Conservation (phyloP, 2,329 filamentous ascomycete species). For the Epicoccum nigrum region DNA sequence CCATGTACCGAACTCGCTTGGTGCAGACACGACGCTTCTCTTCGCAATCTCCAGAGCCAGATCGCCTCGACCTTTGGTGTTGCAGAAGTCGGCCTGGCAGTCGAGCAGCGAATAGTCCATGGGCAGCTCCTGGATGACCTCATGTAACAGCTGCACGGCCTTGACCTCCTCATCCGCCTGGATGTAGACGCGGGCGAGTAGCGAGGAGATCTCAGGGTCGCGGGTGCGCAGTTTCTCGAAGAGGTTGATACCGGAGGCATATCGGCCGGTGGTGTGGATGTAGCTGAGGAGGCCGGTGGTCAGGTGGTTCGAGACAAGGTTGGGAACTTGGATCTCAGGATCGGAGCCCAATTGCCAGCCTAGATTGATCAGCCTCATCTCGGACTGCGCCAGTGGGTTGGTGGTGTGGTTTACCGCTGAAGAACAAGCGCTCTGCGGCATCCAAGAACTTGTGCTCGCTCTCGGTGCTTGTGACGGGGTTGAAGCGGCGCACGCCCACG, state of each 20-base stretch:
- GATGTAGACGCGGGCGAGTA: constrained; percentile 88
- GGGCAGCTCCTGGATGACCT: constrained; percentile 85
- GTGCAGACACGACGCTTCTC: constrained; percentile 90
- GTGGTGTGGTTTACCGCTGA: constrained; percentile 67
- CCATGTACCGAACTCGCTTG: constrained; percentile 97
- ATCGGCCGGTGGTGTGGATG: constrained; percentile 92
- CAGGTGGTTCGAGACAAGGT: constrained; percentile 93
- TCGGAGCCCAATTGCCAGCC: constrained; percentile 96
- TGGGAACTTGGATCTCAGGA: constrained; percentile 95
- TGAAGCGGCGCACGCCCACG: constrained; percentile 95
- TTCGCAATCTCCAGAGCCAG: constrained; percentile 94
- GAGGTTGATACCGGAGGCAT: constrained; percentile 92
- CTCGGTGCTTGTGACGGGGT: constrained; percentile 97
- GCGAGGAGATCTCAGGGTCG: constrained; percentile 91
- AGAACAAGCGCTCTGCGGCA: constrained; percentile 93
- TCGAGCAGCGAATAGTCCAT: constrained; percentile 99
- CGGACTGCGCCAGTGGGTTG: not conserved
- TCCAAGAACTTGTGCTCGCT: constrained; percentile 95
- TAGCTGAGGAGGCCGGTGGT: constrained; percentile 94
- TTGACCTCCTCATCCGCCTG: constrained; percentile 98
- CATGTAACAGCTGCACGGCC: constrained; percentile 84
- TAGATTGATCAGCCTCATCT: constrained; percentile 16
- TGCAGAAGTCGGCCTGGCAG: constrained; percentile 88
- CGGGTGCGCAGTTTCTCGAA: constrained; percentile 93
- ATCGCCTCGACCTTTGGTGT: constrained; percentile 83